A percentile compares a stretch with the other conserved stretches of the same genome.
phyloP scores from a whole-genome alignment of 148 eudicot genomes.

The Pharnaceum exiguum region DNA sequence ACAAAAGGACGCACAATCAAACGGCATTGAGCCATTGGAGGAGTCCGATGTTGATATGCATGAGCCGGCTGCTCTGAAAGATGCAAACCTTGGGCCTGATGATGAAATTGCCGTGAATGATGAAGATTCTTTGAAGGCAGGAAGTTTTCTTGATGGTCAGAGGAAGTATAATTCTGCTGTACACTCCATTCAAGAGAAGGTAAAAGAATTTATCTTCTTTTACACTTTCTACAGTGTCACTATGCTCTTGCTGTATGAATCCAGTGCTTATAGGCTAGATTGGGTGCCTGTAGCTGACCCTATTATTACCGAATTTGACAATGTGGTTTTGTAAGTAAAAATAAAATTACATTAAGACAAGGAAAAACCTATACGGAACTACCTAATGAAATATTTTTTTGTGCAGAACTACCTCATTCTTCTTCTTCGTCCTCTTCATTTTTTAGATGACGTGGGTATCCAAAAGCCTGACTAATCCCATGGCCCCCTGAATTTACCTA shows the following conservation, averaged over 20 bases:
- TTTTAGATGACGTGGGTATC: too few relatives aligned
- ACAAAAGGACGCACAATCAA: conserved; percentile 83
- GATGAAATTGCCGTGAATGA: conserved; percentile 60
- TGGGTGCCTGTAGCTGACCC: not conserved
- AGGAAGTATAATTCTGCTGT: conserved; percentile 92
- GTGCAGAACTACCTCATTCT: too few relatives aligned
- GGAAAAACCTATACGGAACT: too few relatives aligned
- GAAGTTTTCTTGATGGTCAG: conserved; percentile 91
- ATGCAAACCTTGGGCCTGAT: conserved; percentile 44
- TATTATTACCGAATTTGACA: too few relatives aligned
- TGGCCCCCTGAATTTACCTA: too few relatives aligned
- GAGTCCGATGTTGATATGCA: conserved; percentile 45
- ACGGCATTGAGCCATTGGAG: conserved; percentile 65
- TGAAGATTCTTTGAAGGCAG: conserved; percentile 47
- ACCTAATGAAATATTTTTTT: too few relatives aligned
- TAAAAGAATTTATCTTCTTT: conserved; percentile 16
- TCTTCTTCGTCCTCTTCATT: too few relatives aligned
- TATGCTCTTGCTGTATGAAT: not conserved
- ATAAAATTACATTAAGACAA: too few relatives aligned
- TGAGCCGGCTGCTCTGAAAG: conserved; percentile 36
- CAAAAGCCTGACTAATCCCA: too few relatives aligned
- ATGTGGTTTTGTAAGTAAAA: too few relatives aligned
- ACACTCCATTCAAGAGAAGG: conserved; percentile 99
- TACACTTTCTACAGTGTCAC: not conserved
- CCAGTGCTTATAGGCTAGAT: not conserved